Percentiles rank a stretch among this genome's conserved stretches.
phyloP scores from a whole-genome alignment of 208 protist species.

The Trypanosoma avium region DNA sequence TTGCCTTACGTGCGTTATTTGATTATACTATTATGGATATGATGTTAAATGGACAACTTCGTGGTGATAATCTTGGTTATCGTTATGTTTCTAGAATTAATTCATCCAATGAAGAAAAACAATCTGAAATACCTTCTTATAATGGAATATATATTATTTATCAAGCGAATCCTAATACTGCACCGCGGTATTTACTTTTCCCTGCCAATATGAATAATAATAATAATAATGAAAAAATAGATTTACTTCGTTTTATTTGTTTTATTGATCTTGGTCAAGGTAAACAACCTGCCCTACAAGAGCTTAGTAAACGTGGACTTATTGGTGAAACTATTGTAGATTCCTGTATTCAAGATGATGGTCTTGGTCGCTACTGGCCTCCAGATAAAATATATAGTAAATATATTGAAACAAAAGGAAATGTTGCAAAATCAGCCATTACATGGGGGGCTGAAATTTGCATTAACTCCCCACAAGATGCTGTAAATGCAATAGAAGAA shows the following conservation, averaged over 20 bases:
- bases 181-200: constrained; percentile 68
- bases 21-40: constrained; percentile 82
- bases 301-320: constrained; percentile 42
- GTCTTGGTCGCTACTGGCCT: constrained; percentile 87
- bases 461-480: constrained; percentile 50
- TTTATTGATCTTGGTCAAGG: constrained; percentile 88
- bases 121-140: constrained; percentile 31
- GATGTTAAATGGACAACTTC: constrained; percentile 84
- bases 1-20: constrained; percentile 63
- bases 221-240: not conserved
- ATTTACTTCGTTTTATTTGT: constrained; percentile 61
- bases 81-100: constrained; percentile 26
- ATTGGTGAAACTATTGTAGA: constrained; percentile 82
- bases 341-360: constrained; percentile 84
- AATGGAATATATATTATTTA: constrained; percentile 65
- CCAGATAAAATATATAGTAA: constrained; percentile 76
- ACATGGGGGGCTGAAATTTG: constrained; percentile 50
- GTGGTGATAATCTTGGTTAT: constrained; percentile 87
- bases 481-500: constrained; percentile 43
- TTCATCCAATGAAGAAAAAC: not conserved
- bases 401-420: constrained; percentile 56
- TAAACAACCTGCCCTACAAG: constrained; percentile 54
- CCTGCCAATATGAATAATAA: constrained; percentile 17
- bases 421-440: constrained; percentile 36
- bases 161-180: constrained; percentile 36